phyloP scores from a whole-genome alignment of 140 eudicot genomes.

The Flaveria floridana region DNA sequence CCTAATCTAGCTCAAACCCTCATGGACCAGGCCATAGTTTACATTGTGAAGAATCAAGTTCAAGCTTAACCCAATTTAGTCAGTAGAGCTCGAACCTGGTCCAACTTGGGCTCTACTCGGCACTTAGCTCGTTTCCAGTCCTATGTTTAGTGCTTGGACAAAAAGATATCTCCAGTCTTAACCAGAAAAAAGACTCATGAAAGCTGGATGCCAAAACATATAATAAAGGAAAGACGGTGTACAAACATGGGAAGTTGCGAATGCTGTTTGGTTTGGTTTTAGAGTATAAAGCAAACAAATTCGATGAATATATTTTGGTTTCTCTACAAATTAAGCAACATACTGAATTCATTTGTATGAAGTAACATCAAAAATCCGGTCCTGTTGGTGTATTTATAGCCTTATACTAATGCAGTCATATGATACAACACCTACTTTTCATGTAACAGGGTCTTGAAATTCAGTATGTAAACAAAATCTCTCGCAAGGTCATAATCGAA shows the following conservation, averaged over 20 bases:
- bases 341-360: constrained; percentile 1
- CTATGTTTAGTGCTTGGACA: neutral
- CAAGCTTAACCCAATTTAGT: too few species aligned
- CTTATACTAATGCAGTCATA: constrained; percentile 25
- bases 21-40: neutral
- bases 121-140: neutral
- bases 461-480: neutral
- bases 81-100: neutral
- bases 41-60: neutral
- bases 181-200: neutral
- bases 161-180: neutral
- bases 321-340: constrained; percentile 17
- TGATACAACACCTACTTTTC: constrained; percentile 30
- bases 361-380: neutral
- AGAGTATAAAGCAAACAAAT: constrained; percentile 16
- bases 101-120: neutral
- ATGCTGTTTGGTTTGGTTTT: neutral
- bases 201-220: neutral
- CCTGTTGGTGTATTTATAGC: neutral
- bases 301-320: neutral
- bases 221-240: neutral
- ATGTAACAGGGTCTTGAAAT: neutral
- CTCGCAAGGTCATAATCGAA: constrained; percentile 11
- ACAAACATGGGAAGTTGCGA: neutral
- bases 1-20: neutral